Base-by-base conservation (phyloP, 257 asterid genomes). In the Solanum sejunctum region DNA sequence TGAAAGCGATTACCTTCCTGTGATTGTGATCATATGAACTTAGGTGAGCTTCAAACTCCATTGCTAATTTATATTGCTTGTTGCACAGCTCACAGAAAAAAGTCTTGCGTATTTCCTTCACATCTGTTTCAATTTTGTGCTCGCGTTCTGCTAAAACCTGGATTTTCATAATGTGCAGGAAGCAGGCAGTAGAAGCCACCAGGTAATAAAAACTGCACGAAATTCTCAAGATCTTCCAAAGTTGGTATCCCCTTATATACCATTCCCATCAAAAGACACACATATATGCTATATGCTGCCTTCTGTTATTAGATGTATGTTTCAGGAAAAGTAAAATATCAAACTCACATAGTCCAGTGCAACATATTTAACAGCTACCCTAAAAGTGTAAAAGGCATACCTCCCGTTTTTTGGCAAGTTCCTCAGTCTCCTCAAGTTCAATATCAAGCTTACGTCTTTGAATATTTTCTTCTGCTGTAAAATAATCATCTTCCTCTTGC, bases 171-270 rank as follows among this genome's bases (percentile, higher is more conserved):
- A 97, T 90, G 94, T 93, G 99, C 99, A 97, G 93, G 98, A 95
- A 95, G 98, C 94, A 91, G 99, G 98, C 97, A 97, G 99, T 92
- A 97, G 98, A 95, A 94, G 97, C 98, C 99, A 95, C 99, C 98
- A 95, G 97, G 98, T 92, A 95, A 97, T 95, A 97, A 95, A 94
- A 94, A 95, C 97, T 92, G 96, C 97, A 94, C 93, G 97, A 92
- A 96, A 93, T 93, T 93, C 97, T 93, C 97, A 92, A 95, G 91
- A 94, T 87, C 97, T 92, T 92, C 97, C 93, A 95, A 94, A 92
- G 92, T 92, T 92, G 99, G 91, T 92, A 97, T 88, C 92, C 95
- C 88, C 90, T 92, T 94, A 95, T 90, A 93, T 89, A 96, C 93
- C 95, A 91, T 90, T 91, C 97, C 93, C 95, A 85, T 89, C 97